These are phyloP conservation scores for Tuber calosporum DNA, from an alignment of 495 filamentous ascomycete genomes.

Conservation along the genomic window DNA sequence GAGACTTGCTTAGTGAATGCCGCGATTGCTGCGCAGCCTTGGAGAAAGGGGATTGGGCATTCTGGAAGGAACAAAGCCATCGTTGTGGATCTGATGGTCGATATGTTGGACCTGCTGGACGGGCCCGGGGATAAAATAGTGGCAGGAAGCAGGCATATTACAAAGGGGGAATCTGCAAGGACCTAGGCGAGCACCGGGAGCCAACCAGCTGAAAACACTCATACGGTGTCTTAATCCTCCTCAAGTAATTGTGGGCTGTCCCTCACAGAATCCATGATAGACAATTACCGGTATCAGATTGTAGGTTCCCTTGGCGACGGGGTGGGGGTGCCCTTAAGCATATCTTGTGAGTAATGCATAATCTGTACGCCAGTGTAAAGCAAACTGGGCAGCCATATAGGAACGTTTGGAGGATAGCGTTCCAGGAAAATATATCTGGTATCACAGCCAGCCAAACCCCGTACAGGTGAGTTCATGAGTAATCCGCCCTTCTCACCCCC, in stretches of 20 bases:
- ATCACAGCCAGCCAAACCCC: neutral
- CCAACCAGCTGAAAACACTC: no score
- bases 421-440: neutral
- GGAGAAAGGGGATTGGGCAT: constrained; percentile 29
- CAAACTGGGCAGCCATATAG: neutral
- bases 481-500: neutral
- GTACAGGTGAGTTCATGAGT: neutral
- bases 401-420: neutral
- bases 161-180: constrained; percentile 3
- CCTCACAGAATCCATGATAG: neutral
- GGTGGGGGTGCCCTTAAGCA: neutral
- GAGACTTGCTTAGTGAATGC: constrained; percentile 39
- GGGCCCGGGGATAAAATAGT: neutral
- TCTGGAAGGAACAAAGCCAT: constrained; percentile 22
- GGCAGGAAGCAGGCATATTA: constrained; percentile 7
- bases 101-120: neutral
- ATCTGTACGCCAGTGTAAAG: neutral
- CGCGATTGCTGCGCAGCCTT: constrained; percentile 20
- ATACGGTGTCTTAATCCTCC: neutral
- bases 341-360: neutral
- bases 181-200: neutral
- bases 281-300: neutral
- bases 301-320: neutral
- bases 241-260: neutral
- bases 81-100: constrained; percentile 30